Evolutionary conservation across 73 alveolate species (phyloP).

Genomic region (Diophrys sp.): DNA sequence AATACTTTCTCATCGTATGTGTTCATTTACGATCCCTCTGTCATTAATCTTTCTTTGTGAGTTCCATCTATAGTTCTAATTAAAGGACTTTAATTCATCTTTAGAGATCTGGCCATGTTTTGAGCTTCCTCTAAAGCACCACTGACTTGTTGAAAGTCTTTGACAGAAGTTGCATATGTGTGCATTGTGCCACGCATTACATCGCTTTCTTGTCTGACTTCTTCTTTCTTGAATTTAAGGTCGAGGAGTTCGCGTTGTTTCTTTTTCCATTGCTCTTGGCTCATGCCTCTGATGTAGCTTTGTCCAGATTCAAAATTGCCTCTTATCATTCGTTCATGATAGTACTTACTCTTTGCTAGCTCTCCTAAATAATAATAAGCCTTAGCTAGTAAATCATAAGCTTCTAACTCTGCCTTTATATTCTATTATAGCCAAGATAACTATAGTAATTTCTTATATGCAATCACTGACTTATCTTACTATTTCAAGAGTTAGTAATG

Average conservation of each 20-base stretch:
- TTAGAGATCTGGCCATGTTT: too few relatives aligned
- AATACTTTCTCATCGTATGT: too few relatives aligned
- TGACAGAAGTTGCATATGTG: not conserved
- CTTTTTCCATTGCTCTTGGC: slow-evolving; percentile 27
- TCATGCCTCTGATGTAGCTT: slow-evolving; percentile 37
- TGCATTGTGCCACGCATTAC: not conserved
- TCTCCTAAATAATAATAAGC: slow-evolving; percentile 49
- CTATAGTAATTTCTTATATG: slow-evolving; percentile 44
- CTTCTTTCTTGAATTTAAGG: not conserved
- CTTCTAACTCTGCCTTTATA: slow-evolving; percentile 41
- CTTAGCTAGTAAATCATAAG: slow-evolving; percentile 41
- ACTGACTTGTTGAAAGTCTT: not conserved
- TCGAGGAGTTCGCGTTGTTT: not conserved
- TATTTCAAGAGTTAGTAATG: slow-evolving; percentile 21
- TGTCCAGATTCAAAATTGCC: slow-evolving; percentile 45
- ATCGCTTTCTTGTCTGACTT: not conserved
- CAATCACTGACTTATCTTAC: slow-evolving; percentile 39
- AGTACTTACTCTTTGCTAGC: slow-evolving; percentile 43
- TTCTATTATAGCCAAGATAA: slow-evolving; percentile 37
- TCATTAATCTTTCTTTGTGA: too few relatives aligned
- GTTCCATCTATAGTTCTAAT: too few relatives aligned
- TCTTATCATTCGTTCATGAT: slow-evolving; percentile 39
- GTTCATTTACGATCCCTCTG: too few relatives aligned
- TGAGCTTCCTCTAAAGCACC: not conserved
- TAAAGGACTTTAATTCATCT: too few relatives aligned